Conservation (phyloP, 345 rosid species). For the Noccaea caerulescens region DNA sequence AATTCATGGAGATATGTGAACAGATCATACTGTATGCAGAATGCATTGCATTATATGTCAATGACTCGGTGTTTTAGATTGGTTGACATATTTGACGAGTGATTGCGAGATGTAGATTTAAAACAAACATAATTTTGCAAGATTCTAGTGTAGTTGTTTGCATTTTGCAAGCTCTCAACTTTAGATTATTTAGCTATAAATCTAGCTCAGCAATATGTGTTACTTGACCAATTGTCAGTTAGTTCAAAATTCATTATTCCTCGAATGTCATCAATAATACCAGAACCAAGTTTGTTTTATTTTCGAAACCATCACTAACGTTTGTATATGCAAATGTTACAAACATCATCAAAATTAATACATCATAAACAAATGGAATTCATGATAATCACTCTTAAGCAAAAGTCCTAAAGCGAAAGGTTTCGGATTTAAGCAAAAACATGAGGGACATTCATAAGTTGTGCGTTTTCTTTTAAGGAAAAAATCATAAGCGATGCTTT, state of each 20-base stretch:
- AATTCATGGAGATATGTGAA: conserved; percentile 10
- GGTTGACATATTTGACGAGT: conserved; percentile 17
- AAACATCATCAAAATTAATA: not conserved
- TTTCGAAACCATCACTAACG: not conserved
- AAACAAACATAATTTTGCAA: not conserved
- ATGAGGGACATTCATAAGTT: conserved; percentile 27
- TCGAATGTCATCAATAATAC: not conserved
- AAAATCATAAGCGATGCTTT: conserved; percentile 5
- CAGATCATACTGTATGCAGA: conserved; percentile 14
- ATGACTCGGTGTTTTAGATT: conserved; percentile 11
- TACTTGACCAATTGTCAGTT: no score
- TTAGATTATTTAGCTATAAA: not conserved
- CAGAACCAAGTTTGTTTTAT: not conserved
- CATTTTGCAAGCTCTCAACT: not conserved
- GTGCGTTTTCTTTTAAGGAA: not conserved
- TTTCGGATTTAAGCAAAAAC: not conserved
- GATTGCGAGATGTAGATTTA: not conserved
- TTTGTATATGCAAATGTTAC: not conserved
- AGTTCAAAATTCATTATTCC: no score
- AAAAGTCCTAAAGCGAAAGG: conserved; percentile 1
- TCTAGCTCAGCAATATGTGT: no score
- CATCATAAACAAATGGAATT: not conserved
- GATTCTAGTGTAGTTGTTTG: not conserved
- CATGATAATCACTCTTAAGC: not conserved
- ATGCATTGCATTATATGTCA: conserved; percentile 10